Evolutionary conservation across 805 yeast genomes (phyloP).

Genomic region (Suhomyces sp.): DNA sequence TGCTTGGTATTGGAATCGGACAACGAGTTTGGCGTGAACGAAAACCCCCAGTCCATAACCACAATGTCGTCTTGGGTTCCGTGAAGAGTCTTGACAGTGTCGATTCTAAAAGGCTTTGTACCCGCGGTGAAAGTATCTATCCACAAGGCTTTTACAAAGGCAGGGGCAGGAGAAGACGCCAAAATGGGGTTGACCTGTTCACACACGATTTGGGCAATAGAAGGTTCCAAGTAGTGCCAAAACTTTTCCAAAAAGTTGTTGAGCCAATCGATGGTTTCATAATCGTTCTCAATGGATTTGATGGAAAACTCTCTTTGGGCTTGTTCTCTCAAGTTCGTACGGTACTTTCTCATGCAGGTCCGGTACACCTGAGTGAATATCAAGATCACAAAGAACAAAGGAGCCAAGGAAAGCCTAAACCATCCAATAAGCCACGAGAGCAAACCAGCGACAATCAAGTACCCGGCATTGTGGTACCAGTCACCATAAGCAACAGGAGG

Average conservation of each 20-base stretch:
- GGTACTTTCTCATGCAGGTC: slow-evolving; percentile 75
- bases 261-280: slow-evolving; percentile 94
- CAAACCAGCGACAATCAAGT: slow-evolving; percentile 62
- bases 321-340: slow-evolving; percentile 69
- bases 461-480: slow-evolving; percentile 91
- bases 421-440: slow-evolving; percentile 79
- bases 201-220: slow-evolving; percentile 78
- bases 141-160: slow-evolving; percentile 79
- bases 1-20: slow-evolving; percentile 86
- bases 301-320: slow-evolving; percentile 85
- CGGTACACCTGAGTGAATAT: slow-evolving; percentile 71
- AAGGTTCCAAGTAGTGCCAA: slow-evolving; percentile 91
- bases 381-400: slow-evolving; percentile 70
- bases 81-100: slow-evolving; percentile 81
- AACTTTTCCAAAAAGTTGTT: slow-evolving; percentile 85
- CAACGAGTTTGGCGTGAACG: slow-evolving; percentile 87
- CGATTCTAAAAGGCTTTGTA: slow-evolving; percentile 92
- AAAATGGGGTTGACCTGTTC: slow-evolving; percentile 82
- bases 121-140: slow-evolving; percentile 88
- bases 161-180: slow-evolving; percentile 76
- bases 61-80: slow-evolving; percentile 91
- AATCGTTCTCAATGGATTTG: slow-evolving; percentile 78
- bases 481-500: slow-evolving; percentile 84
- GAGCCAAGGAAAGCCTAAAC: slow-evolving; percentile 72
- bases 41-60: slow-evolving; percentile 95